Percentiles rank a stretch among this genome's conserved stretches.
These are phyloP conservation scores for Naganishia sp. DNA, from an alignment of 1,284 basidiomycete genomes.

Conservation along the genomic window DNA sequence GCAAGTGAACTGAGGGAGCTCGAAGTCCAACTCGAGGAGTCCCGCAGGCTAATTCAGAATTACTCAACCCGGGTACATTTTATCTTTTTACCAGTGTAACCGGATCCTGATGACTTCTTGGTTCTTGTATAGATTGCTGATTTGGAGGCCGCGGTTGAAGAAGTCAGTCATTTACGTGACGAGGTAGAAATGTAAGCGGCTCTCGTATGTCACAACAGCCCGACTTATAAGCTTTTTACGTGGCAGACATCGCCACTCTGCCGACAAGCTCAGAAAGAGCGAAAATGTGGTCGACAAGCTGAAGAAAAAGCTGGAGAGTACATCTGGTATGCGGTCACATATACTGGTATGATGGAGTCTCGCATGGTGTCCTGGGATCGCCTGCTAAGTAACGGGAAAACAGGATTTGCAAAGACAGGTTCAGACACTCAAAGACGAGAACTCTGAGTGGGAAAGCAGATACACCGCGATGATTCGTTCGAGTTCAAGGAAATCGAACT, in stretches of 20 bases:
- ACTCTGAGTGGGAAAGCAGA: conserved; percentile 17
- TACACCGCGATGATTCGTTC: conserved; percentile 13
- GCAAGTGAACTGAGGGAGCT: conserved; percentile 20
- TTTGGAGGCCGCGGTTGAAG: conserved; percentile 35
- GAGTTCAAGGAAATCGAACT: not conserved
- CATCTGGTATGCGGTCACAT: conserved; percentile 79
- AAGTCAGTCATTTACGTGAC: conserved; percentile 79
- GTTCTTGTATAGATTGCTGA: conserved; percentile 23
- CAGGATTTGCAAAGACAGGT: conserved; percentile 82
- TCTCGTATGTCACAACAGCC: not conserved
- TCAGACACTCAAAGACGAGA: conserved; percentile 15
- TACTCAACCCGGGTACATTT: not conserved
- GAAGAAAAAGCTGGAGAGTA: conserved; percentile 96
- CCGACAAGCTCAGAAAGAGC: conserved; percentile 85
- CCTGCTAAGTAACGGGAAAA: conserved; percentile 53
- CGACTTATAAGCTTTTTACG: not conserved
- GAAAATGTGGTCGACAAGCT: conserved; percentile 99
- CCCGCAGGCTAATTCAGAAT: not conserved
- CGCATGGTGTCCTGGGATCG: not conserved
- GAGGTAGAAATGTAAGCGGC: conserved; percentile 83
- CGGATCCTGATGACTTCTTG: not conserved
- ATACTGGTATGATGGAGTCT: conserved; percentile 65
- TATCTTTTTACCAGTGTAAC: not conserved
- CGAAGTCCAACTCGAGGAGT: conserved; percentile 19
- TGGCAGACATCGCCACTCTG: conserved; percentile 77